Percentiles rank a stretch among this genome's conserved stretches.
These are phyloP conservation scores for Dothistroma septosporum DNA, from an alignment of 2,329 filamentous ascomycete genomes.

Conservation along the genomic window DNA sequence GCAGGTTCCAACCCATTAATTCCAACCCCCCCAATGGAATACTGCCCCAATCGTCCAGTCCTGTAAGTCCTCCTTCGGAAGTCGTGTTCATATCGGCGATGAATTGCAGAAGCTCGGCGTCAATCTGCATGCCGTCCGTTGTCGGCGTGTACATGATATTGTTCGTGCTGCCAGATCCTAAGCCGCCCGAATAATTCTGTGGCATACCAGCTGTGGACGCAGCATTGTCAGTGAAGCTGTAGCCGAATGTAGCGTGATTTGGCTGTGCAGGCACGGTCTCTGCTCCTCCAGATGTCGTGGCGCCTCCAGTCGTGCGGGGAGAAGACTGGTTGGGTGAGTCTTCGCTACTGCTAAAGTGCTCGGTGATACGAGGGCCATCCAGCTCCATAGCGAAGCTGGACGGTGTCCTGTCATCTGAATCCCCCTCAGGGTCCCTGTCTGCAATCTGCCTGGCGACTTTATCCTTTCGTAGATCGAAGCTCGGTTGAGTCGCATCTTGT, in stretches of 20 bases:
- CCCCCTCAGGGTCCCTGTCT: background rate
- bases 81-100: constrained; percentile 21
- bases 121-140: constrained; percentile 21
- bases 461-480: background rate
- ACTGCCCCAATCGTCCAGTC: constrained; percentile 25
- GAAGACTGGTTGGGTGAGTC: constrained; percentile 7
- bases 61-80: constrained; percentile 23
- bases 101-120: constrained; percentile 20
- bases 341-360: constrained; percentile 17
- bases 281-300: background rate
- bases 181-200: background rate
- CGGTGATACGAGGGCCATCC: constrained; percentile 8
- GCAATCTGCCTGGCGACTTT: background rate
- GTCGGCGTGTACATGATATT: background rate
- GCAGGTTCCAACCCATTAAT: constrained; percentile 16
- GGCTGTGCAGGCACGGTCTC: background rate
- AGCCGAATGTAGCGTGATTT: background rate
- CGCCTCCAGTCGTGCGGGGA: background rate
- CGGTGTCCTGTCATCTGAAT: background rate
- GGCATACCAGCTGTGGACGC: background rate
- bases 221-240: background rate
- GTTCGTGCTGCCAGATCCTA: background rate
- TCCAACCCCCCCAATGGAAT: constrained; percentile 15
- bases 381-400: constrained; percentile 5
- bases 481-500: constrained; percentile 5